phyloP scores from a whole-genome alignment of 139 green algal genomes.

The Chlamydomonas applanata region DNA sequence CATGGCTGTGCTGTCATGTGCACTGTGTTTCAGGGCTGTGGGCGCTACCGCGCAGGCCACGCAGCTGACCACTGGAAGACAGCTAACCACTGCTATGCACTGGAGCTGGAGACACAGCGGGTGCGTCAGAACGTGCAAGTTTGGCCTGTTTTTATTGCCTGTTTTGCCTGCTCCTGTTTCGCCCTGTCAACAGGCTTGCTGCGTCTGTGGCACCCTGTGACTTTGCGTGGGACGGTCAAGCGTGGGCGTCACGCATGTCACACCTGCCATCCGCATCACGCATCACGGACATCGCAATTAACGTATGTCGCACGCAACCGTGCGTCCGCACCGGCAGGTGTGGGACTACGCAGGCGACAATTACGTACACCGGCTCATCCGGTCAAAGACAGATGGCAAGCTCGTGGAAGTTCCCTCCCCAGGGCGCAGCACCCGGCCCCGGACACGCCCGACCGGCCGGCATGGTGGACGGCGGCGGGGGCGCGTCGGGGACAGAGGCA shows the following conservation, averaged over 20 bases:
- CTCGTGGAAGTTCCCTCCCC: slow-evolving; percentile 88
- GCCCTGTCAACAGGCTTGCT: no score
- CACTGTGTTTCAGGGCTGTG: slow-evolving; percentile 81
- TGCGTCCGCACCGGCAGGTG: slow-evolving; percentile 54
- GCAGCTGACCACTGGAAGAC: slow-evolving; percentile 83
- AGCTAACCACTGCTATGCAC: slow-evolving; percentile 86
- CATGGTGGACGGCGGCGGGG: background rate
- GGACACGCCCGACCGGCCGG: background rate
- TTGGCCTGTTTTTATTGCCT: no score
- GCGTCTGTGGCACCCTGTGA: background rate
- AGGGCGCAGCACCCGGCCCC: slow-evolving; percentile 5
- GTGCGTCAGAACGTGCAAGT: no score
- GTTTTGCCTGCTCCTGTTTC: no score
- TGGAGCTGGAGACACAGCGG: slow-evolving; percentile 90
- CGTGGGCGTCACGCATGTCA: background rate
- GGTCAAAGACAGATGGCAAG: slow-evolving; percentile 89
- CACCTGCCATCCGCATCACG: background rate
- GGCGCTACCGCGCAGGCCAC: slow-evolving; percentile 73
- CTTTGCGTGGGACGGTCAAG: no score
- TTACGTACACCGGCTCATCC: slow-evolving; percentile 96
- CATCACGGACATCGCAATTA: background rate
- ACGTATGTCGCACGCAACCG: background rate
- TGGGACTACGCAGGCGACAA: slow-evolving; percentile 96
- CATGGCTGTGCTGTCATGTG: no score
- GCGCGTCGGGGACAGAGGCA: background rate